Conservation (phyloP, 2,329 filamentous ascomycete genomes). For the Alternaria sp. region DNA sequence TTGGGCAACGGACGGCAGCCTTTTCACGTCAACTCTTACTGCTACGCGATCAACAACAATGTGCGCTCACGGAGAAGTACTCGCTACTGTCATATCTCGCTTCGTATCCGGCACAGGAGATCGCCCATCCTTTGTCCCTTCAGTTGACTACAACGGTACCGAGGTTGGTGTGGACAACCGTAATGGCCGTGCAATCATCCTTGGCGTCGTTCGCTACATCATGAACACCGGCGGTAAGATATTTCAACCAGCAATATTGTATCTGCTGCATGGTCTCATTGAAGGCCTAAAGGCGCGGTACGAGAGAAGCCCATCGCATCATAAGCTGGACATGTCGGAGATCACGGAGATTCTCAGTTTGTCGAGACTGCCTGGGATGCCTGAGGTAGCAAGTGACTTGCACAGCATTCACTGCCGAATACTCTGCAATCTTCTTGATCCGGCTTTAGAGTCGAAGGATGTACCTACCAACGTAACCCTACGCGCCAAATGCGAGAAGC, state of each 20-base stretch:
- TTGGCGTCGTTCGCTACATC: conserved; percentile 49
- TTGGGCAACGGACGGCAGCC: conserved; percentile 57
- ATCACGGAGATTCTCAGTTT: conserved; percentile 49
- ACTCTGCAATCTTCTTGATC: conserved; percentile 32
- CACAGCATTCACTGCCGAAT: conserved; percentile 41
- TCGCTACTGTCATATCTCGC: conserved; percentile 49
- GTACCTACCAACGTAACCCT: conserved; percentile 35
- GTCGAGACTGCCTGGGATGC: conserved; percentile 51
- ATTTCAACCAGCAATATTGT: conserved; percentile 55
- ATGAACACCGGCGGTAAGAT: conserved; percentile 46
- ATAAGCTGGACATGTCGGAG: conserved; percentile 23
- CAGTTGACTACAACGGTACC: not conserved
- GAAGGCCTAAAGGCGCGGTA: conserved; percentile 38
- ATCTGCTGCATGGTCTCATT: conserved; percentile 55
- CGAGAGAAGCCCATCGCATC: not conserved
- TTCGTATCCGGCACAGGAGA: conserved; percentile 36
- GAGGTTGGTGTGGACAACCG: conserved; percentile 14
- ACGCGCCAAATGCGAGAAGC: conserved; percentile 16
- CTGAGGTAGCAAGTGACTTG: conserved; percentile 56
- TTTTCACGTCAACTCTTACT: conserved; percentile 54
- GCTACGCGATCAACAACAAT: conserved; percentile 38
- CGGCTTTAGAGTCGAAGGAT: conserved; percentile 4
- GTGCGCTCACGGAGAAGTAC: conserved; percentile 54
- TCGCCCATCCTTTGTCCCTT: not conserved
- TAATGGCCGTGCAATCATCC: conserved; percentile 33